Base-by-base conservation (phyloP, 768 basidiomycete genomes). In the Lentinula sp. region DNA sequence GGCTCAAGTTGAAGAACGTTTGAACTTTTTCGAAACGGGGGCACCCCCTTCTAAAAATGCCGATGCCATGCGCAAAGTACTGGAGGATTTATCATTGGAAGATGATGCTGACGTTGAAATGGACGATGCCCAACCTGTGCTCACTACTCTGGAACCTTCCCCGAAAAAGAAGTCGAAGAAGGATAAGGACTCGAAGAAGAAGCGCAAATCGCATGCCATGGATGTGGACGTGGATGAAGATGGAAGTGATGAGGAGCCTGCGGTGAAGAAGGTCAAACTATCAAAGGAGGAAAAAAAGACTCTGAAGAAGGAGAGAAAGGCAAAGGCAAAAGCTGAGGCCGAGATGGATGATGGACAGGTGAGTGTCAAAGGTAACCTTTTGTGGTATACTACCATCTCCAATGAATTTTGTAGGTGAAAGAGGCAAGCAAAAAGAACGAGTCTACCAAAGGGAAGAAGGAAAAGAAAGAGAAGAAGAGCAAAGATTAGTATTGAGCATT, bases 11-110 rank as follows among this genome's bases (percentile, higher is more conserved):
- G 96, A 98, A 72, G 96, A 98, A 73, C 87, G 97, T 11, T 81
- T 99, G 3, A 79, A 80, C 62, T 98, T 98, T 78, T 99, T 97
- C 77, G 95, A 96, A 73, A 90, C 86, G 0, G 96, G 96, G 5
- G 83, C 82, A 7, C 85, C 94, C 8, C 95, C 95, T 21, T 84
- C 85, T 31, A 98, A 95, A 78, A 97, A 92, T 60, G 82, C 91
- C 28, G 95, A 96, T 63, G 91, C 89, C n/a, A 94, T 97, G 63
- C 85, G 88, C 64, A 92, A 89, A 71, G 95, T 95, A 16, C 68
- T 95, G 62, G 85, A 90, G n/a, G 81, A 82, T 58, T 84, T 96
- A 45, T 85, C 83, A 6, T 70, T 89, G 18, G 91, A 91, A 7
- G 82, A 81, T 5, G 83, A 83, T 18, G 80, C 80, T 16, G 78